phyloP scores from a whole-genome alignment of 2,329 filamentous ascomycete species.

The Bipolaris sorokiniana region DNA sequence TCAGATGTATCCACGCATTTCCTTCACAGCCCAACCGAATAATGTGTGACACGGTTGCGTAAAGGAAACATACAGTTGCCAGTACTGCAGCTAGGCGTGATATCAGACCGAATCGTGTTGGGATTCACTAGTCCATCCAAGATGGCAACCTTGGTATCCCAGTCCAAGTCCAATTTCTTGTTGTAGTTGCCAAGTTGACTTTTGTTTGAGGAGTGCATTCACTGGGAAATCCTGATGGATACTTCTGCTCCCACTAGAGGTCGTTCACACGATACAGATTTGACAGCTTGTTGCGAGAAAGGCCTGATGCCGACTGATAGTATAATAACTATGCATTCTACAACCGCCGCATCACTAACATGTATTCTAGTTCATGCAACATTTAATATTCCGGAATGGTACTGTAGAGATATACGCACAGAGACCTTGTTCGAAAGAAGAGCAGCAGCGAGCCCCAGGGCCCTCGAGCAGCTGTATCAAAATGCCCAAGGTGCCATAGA shows the following conservation, averaged over 20 bases:
- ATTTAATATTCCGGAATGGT: background rate
- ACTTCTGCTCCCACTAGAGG: background rate
- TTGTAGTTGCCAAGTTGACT: fast-evolving
- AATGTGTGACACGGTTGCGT: background rate
- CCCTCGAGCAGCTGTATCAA: background rate
- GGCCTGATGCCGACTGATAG: background rate
- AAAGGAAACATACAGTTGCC: background rate
- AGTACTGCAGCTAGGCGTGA: background rate
- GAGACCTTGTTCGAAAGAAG: background rate
- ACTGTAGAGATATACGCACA: background rate
- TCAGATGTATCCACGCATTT: background rate
- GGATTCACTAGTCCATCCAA: background rate
- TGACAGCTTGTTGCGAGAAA: background rate
- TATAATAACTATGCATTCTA: background rate
- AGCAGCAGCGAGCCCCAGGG: background rate
- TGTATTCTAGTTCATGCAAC: background rate
- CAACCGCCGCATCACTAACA: background rate
- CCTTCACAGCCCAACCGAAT: background rate
- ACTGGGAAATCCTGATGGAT: background rate
- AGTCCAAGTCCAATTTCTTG: background rate
- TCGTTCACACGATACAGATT: background rate
- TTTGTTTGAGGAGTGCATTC: background rate
- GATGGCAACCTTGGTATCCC: background rate
- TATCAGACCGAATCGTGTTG: background rate
- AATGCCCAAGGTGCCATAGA: background rate